phyloP scores from a whole-genome alignment of 805 yeast genomes.

The Candida oleophila region DNA sequence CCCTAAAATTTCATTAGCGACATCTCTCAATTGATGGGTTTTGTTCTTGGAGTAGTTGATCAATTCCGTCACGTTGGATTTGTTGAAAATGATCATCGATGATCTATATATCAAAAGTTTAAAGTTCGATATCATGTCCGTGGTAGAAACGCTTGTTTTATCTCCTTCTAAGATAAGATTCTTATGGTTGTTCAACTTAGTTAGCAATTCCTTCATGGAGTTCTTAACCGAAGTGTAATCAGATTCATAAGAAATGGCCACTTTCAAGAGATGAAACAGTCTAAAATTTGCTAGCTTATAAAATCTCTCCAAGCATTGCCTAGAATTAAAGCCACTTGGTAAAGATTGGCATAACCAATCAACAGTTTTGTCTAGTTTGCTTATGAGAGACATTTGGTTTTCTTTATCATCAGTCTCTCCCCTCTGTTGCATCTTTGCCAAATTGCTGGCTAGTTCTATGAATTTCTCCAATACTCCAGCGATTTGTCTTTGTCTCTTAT shows the following conservation, averaged over 20 bases:
- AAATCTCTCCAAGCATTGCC: slow-evolving; percentile 52
- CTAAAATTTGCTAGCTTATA: slow-evolving; percentile 58
- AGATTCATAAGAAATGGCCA: slow-evolving; percentile 54
- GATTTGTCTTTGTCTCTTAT: slow-evolving; percentile 64
- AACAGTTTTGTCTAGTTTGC: slow-evolving; percentile 52
- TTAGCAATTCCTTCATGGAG: slow-evolving; percentile 61
- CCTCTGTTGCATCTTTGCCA: slow-evolving; percentile 13
- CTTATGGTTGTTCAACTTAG: slow-evolving; percentile 54
- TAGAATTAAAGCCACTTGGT: slow-evolving; percentile 52
- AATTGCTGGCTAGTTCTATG: slow-evolving; percentile 48
- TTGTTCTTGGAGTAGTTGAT: slow-evolving; percentile 45
- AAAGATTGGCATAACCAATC: slow-evolving; percentile 60
- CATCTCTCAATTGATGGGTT: slow-evolving; percentile 21
- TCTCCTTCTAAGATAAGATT: slow-evolving; percentile 36
- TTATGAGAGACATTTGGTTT: slow-evolving; percentile 14
- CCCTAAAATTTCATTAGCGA: slow-evolving; percentile 56
- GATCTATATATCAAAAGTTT: slow-evolving; percentile 61
- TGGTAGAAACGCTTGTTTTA: slow-evolving; percentile 35
- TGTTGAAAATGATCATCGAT: slow-evolving; percentile 61
- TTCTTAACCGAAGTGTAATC: slow-evolving; percentile 60
- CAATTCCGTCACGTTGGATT: slow-evolving; percentile 57
- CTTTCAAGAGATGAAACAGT: slow-evolving; percentile 51
- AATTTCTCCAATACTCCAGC: slow-evolving; percentile 51
- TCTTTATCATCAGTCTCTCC: slow-evolving; percentile 17
- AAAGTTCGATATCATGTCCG: slow-evolving; percentile 52